Percentiles rank a stretch among this genome's conserved stretches.
phyloP scores from a whole-genome alignment of 139 green algal species.

The Zygnema cylindricum region DNA sequence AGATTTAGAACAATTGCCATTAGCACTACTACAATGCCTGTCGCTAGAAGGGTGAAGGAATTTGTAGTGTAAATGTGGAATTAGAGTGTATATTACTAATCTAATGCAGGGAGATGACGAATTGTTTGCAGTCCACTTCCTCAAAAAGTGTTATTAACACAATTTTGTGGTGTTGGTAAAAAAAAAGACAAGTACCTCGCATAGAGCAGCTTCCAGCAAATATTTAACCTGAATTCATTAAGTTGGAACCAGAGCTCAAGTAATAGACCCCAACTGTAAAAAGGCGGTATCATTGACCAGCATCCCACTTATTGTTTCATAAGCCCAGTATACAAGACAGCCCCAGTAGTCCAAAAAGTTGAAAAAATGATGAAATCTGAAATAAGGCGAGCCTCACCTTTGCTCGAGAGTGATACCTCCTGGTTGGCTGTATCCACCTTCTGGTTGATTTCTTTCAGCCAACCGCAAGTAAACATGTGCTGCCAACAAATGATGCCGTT shows the following conservation, averaged over 20 bases:
- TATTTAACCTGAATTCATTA: too few relatives aligned
- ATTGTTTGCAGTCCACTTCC: too few relatives aligned
- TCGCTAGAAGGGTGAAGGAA: too few relatives aligned
- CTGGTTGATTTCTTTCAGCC: constrained; percentile 41
- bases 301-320: not conserved
- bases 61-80: too few relatives aligned
- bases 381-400: constrained; percentile 46
- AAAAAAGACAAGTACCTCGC: too few relatives aligned
- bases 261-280: not conserved
- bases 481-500: constrained; percentile 34
- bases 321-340: not conserved
- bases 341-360: not conserved
- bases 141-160: too few relatives aligned
- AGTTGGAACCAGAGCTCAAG: too few relatives aligned
- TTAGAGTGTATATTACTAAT: too few relatives aligned
- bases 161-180: too few relatives aligned
- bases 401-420: constrained; percentile 39
- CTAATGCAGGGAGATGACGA: too few relatives aligned
- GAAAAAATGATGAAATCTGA: not conserved
- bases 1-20: too few relatives aligned
- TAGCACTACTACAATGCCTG: too few relatives aligned
- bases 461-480: constrained; percentile 52
- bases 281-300: not conserved
- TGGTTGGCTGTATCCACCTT: constrained; percentile 37
- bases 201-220: not conserved